Conservation (phyloP, 345 rosid genomes). For the Gossypium turneri region DNA sequence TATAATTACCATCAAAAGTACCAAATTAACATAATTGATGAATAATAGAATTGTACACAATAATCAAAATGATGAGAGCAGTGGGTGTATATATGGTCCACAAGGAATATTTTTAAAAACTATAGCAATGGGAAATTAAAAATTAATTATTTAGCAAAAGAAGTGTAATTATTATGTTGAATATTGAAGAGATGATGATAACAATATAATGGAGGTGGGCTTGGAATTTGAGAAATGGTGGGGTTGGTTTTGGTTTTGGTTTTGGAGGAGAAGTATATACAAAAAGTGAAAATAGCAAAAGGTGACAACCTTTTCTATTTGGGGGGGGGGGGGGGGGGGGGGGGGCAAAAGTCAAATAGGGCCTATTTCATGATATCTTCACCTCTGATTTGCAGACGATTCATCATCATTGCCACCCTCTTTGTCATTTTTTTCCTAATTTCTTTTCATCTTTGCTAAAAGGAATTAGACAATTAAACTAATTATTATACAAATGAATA, state of each 20-base stretch:
- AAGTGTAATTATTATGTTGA: constrained; percentile 20
- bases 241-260: neutral
- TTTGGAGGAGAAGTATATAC: neutral
- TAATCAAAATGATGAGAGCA: constrained; percentile 6
- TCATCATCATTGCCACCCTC: constrained; percentile 68
- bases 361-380: constrained; percentile 66
- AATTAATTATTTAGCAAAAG: neutral
- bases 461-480: constrained; percentile 16
- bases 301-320: constrained; percentile 42
- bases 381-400: constrained; percentile 56
- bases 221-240: constrained; percentile 59
- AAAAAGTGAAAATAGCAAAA: constrained; percentile 31
- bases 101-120: neutral
- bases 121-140: neutral
- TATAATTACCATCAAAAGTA: neutral
- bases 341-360: constrained; percentile 58
- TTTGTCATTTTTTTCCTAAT: constrained; percentile 20
- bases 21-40: constrained; percentile 1
- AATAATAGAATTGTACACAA: constrained; percentile 1
- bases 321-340: constrained; percentile 1
- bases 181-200: constrained; percentile 38
- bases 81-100: constrained; percentile 6
- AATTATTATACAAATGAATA: neutral
- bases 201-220: constrained; percentile 42
- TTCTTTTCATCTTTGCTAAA: constrained; percentile 24